phyloP scores from a whole-genome alignment of 2,329 filamentous ascomycete genomes.

The Xylaria sp. region DNA sequence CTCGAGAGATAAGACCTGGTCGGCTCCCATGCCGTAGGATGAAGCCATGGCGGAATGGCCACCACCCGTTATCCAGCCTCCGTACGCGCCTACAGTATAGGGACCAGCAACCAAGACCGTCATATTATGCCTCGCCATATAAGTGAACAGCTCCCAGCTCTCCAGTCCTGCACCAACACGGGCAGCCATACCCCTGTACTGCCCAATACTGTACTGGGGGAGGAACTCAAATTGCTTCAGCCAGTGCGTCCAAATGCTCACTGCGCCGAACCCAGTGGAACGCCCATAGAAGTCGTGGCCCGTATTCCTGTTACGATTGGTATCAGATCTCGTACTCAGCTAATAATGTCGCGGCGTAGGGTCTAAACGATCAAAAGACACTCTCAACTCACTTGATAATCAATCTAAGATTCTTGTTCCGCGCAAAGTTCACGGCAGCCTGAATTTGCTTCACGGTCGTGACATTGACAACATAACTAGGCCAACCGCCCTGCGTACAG shows the following conservation, averaged over 20 bases:
- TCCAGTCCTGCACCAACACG: slow-evolving; percentile 50
- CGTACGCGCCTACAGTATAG: slow-evolving; percentile 54
- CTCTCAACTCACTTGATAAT: slow-evolving; percentile 50
- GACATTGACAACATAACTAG: slow-evolving; percentile 53
- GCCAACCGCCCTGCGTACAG: slow-evolving; percentile 53
- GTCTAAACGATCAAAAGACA: not conserved
- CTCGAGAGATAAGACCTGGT: slow-evolving; percentile 59
- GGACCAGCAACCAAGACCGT: slow-evolving; percentile 48
- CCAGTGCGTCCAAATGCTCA: slow-evolving; percentile 62
- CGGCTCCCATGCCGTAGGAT: slow-evolving; percentile 60
- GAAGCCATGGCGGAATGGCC: slow-evolving; percentile 60
- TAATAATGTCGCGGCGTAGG: not conserved
- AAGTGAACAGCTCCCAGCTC: slow-evolving; percentile 49
- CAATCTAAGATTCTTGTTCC: slow-evolving; percentile 52
- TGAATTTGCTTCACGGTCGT: slow-evolving; percentile 52
- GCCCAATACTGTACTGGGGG: slow-evolving; percentile 45
- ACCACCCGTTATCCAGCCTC: slow-evolving; percentile 63
- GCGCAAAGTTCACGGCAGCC: slow-evolving; percentile 54
- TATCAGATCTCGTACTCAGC: not conserved
- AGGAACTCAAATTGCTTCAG: slow-evolving; percentile 56
- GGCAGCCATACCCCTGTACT: slow-evolving; percentile 48
- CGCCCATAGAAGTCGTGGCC: slow-evolving; percentile 60
- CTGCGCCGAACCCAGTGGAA: slow-evolving; percentile 56
- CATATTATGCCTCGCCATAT: slow-evolving; percentile 48
- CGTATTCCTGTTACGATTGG: slow-evolving; percentile 51